Conservation (phyloP, 176 grass and related monocot species). For the Poa pratensis region DNA sequence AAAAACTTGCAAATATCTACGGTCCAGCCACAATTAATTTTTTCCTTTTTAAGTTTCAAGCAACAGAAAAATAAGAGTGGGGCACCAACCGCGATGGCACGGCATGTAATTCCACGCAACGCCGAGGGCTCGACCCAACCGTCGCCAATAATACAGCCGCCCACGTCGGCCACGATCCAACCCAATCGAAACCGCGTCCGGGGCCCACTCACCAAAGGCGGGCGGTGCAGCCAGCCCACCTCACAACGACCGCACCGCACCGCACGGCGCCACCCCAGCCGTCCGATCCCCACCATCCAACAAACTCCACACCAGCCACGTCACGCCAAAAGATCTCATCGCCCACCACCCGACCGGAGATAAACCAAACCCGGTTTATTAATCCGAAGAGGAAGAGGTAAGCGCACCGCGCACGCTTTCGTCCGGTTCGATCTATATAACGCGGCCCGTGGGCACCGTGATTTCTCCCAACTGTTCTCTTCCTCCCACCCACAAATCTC, state of each 20-base stretch:
- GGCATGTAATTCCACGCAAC: background rate
- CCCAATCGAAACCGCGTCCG: background rate
- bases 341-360: background rate
- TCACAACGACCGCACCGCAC: too few species aligned
- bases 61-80: too few species aligned
- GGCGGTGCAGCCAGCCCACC: background rate
- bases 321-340: background rate
- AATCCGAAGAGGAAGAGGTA: background rate
- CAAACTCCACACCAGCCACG: background rate
- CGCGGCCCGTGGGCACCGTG: background rate
- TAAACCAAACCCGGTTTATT: background rate
- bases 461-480: constrained; percentile 3
- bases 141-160: constrained; percentile 22
- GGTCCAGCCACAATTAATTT: background rate
- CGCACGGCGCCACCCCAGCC: constrained; percentile 10
- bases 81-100: constrained; percentile 6
- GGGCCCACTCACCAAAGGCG: constrained; percentile 42
- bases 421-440: constrained; percentile 30
- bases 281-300: constrained; percentile 30
- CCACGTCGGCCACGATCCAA: constrained; percentile 7
- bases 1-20: background rate
- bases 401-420: constrained; percentile 30
- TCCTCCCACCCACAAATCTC: fast-evolving
- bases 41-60: too few species aligned
- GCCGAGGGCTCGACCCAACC: fast-evolving